Percentiles rank a stretch among this genome's conserved stretches.
Evolutionary conservation across 495 filamentous ascomycete species (phyloP).

Genomic region (Penicillium arizonense): DNA sequence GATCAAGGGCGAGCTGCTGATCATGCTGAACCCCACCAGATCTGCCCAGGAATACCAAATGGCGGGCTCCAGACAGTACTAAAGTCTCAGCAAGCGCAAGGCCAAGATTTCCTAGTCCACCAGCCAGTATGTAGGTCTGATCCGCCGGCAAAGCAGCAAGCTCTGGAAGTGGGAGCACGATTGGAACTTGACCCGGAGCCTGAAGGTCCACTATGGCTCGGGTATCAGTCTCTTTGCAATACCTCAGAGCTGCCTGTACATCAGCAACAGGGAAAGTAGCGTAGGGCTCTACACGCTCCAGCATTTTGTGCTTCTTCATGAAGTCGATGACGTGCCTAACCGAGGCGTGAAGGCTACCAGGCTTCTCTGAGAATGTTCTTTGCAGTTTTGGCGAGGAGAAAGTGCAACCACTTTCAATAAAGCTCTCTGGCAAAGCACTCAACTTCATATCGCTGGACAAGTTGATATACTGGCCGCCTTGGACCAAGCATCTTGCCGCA

Average conservation of each 20-base stretch:
- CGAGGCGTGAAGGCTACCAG: constrained; percentile 11
- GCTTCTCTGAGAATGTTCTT: constrained; percentile 12
- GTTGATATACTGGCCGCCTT: constrained; percentile 22
- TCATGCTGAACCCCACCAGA: constrained; percentile 19
- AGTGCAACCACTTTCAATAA: constrained; percentile 19
- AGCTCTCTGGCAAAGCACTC: constrained; percentile 18
- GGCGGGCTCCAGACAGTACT: constrained; percentile 30
- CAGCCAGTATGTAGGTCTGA: constrained; percentile 29
- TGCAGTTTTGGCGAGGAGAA: constrained; percentile 14
- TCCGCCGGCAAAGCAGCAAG: constrained; percentile 9
- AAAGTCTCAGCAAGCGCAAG: constrained; percentile 32
- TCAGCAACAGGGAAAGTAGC: constrained; percentile 11
- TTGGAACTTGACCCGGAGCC: constrained; percentile 18
- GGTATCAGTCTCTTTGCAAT: constrained; percentile 5
- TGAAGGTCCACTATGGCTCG: constrained; percentile 15
- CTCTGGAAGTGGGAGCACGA: constrained; percentile 15
- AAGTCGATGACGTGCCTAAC: constrained; percentile 15
- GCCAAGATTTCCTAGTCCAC: constrained; percentile 37
- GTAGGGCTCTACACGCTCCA: constrained; percentile 15
- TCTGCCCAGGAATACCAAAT: constrained; percentile 36
- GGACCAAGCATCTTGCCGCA: constrained; percentile 17
- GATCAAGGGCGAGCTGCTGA: constrained; percentile 19
- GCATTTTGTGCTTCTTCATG: constrained; percentile 15
- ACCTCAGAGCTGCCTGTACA: constrained; percentile 11
- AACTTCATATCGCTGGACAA: constrained; percentile 23